These are phyloP conservation scores for Populus deltoides DNA, from an alignment of 345 rosid genomes.

Conservation along the genomic window DNA sequence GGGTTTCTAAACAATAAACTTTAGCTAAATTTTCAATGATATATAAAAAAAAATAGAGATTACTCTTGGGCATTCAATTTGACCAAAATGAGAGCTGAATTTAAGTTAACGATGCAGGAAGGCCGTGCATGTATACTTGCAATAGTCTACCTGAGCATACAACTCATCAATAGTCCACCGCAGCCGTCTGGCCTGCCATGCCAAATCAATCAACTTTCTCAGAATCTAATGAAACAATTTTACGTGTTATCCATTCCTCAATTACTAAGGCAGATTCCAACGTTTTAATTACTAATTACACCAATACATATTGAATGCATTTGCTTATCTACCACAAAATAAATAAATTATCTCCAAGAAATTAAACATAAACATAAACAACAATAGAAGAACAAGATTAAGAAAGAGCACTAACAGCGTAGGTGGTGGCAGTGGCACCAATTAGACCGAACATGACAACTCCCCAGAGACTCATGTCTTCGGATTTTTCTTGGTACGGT, in stretches of 20 bases:
- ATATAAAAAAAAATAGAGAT: not conserved
- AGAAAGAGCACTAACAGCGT: conserved; percentile 49
- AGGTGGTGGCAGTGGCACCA: conserved; percentile 90
- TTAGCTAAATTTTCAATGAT: too few relatives aligned
- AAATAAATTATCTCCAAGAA: not conserved
- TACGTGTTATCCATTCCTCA: not conserved
- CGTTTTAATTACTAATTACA: not conserved
- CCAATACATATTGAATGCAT: too few relatives aligned
- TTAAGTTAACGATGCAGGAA: not conserved
- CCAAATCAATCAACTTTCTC: conserved; percentile 13
- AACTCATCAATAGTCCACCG: conserved; percentile 80
- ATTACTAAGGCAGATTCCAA: not conserved
- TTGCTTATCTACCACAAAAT: not conserved
- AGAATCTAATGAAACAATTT: not conserved
- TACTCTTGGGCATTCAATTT: not conserved
- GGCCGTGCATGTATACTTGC: not conserved
- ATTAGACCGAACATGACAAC: conserved; percentile 63
- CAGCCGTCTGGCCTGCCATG: conserved; percentile 73
- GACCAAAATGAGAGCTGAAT: not conserved
- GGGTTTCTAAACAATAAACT: too few relatives aligned
- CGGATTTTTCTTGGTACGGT: conserved; percentile 35
- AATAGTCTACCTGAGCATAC: conserved; percentile 56
- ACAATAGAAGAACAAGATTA: not conserved
- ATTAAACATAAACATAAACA: not conserved
- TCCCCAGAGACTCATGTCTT: conserved; percentile 68